Conservation (phyloP, 2,329 filamentous ascomycete genomes). For the Aureobasidium vineae region DNA sequence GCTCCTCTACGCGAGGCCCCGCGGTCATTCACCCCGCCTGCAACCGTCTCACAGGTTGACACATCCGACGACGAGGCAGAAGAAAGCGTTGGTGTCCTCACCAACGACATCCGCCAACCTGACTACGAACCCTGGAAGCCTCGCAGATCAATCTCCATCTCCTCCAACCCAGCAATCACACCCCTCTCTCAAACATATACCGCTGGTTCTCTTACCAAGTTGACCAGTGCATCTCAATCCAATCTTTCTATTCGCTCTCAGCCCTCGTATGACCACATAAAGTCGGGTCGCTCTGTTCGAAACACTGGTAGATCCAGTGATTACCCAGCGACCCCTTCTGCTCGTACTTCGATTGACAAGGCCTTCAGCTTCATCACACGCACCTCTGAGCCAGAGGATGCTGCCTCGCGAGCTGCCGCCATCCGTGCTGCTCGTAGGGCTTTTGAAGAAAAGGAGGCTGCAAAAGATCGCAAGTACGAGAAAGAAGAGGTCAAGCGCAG, state of each 20-base stretch:
- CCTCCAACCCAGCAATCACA: constrained; percentile 34
- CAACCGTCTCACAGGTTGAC: constrained; percentile 51
- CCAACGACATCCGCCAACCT: constrained; percentile 46
- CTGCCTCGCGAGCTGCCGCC: constrained; percentile 54
- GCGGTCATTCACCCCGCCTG: constrained; percentile 56
- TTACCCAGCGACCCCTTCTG: constrained; percentile 51
- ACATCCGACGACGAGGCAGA: constrained; percentile 47
- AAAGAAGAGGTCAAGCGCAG: constrained; percentile 51
- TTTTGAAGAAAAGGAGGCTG: constrained; percentile 59
- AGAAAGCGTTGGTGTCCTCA: constrained; percentile 44
- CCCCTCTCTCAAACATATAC: constrained; percentile 38
- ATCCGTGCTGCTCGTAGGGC: constrained; percentile 57
- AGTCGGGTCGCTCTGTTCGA: constrained; percentile 44
- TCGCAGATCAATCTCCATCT: constrained; percentile 47
- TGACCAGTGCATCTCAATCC: constrained; percentile 53
- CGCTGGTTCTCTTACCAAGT: constrained; percentile 46
- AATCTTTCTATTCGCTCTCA: constrained; percentile 49
- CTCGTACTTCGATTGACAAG: constrained; percentile 57
- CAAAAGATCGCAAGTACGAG: constrained; percentile 55
- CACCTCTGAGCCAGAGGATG: constrained; percentile 41
- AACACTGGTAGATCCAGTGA: constrained; percentile 53
- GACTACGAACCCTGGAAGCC: constrained; percentile 40
- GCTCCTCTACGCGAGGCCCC: constrained; percentile 53
- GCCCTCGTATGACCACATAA: constrained; percentile 25
- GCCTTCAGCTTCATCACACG: constrained; percentile 52